phyloP scores from a whole-genome alignment of 768 basidiomycete genomes.

The Crepidotus variabilis region DNA sequence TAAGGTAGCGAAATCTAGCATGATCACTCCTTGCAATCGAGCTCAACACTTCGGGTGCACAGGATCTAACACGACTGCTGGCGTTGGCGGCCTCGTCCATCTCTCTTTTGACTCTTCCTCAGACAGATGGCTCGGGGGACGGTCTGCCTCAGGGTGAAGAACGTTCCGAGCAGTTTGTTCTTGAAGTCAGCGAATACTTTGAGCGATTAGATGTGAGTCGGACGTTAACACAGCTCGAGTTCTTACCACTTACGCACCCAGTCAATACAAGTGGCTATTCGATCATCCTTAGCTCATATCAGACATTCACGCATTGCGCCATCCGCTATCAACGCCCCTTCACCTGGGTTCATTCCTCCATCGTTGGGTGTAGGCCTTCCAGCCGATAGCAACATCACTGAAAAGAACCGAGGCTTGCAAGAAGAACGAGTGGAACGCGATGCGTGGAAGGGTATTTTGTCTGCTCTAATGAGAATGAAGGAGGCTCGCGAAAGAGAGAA shows the following conservation, averaged over 20 bases:
- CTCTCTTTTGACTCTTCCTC: conserved; percentile 76
- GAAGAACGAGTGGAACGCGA: conserved; percentile 74
- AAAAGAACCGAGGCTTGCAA: conserved; percentile 61
- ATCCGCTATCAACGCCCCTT: conserved; percentile 82
- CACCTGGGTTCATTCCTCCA: conserved; percentile 68
- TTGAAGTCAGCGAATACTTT: conserved; percentile 84
- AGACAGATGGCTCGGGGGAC: conserved; percentile 69
- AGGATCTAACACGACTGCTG: conserved; percentile 79
- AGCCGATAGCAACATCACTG: conserved; percentile 28
- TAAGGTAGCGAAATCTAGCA: conserved; percentile 38
- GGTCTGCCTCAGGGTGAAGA: conserved; percentile 77
- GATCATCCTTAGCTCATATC: conserved; percentile 78
- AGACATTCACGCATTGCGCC: conserved; percentile 80
- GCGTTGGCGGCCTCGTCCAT: conserved; percentile 75
- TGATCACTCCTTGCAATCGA: background rate
- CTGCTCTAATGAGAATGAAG: conserved; percentile 63
- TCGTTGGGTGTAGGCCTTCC: conserved; percentile 78
- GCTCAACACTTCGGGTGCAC: background rate
- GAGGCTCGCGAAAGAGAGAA: conserved; percentile 29
- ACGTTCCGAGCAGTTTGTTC: conserved; percentile 80
- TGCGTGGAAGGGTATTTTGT: conserved; percentile 74
- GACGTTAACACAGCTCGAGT: conserved; percentile 1
- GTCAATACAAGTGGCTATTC: conserved; percentile 74
- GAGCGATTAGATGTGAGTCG: conserved; percentile 68
- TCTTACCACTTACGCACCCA: conserved; percentile 22